Evolutionary conservation across 345 rosid genomes (phyloP).

Genomic region (Hibiscus trionum): DNA sequence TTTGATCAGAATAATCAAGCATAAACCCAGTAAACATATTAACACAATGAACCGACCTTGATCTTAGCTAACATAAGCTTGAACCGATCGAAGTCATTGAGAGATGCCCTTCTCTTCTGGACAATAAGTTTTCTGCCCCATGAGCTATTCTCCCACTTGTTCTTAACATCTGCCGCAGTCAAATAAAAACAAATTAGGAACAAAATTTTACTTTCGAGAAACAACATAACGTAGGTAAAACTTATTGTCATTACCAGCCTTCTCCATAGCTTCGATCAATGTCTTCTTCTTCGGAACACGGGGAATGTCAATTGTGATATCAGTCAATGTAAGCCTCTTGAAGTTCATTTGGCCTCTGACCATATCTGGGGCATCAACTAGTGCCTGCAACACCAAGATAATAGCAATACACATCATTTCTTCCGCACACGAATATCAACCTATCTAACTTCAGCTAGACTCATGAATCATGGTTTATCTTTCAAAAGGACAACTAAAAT

Average conservation of each 20-base stretch:
- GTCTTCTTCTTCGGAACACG: constrained; percentile 75
- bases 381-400: constrained; percentile 35
- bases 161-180: constrained; percentile 53
- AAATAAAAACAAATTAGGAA: not conserved
- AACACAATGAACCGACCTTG: constrained; percentile 38
- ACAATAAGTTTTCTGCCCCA: constrained; percentile 86
- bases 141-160: constrained; percentile 81
- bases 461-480: not conserved
- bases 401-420: not conserved
- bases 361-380: constrained; percentile 82
- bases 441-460: not conserved
- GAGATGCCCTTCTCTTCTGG: constrained; percentile 66
- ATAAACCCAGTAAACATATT: not conserved
- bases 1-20: not conserved
- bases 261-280: constrained; percentile 71
- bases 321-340: constrained; percentile 71
- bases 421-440: not conserved
- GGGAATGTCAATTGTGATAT: constrained; percentile 63
- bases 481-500: not conserved
- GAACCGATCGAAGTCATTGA: constrained; percentile 77
- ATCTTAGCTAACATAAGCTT: constrained; percentile 86
- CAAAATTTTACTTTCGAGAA: not conserved
- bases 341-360: constrained; percentile 76
- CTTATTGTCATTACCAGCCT: constrained; percentile 44
- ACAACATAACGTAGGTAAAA: not conserved